phyloP scores from a whole-genome alignment of 192 early-diverging fungal species.

The Linnemannia exigua region DNA sequence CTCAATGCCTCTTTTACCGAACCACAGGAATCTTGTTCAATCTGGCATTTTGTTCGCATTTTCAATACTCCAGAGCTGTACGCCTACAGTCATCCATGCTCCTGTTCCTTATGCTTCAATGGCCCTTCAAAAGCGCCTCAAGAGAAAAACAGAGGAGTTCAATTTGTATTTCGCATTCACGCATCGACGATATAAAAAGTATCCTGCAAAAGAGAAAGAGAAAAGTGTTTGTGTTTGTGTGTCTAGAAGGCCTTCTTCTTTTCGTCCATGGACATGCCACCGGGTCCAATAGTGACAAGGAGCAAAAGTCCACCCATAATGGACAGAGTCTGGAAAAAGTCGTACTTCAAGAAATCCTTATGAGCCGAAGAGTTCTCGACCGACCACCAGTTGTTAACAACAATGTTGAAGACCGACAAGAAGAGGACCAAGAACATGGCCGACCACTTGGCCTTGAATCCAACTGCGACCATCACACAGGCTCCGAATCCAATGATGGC shows the following conservation, averaged over 20 bases:
- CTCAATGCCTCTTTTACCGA: too few relatives aligned
- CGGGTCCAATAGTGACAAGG: constrained; percentile 90
- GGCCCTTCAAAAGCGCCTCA: neutral
- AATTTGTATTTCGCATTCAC: neutral
- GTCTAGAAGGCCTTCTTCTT: constrained; percentile 94
- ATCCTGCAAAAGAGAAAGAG: neutral
- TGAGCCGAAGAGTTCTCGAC: constrained; percentile 82
- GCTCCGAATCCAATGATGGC: constrained; percentile 84
- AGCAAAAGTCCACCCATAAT: constrained; percentile 96
- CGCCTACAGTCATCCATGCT: neutral
- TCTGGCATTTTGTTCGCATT: too few relatives aligned
- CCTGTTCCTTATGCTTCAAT: neutral
- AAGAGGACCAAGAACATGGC: constrained; percentile 93
- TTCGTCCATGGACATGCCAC: constrained; percentile 93
- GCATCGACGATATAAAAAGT: neutral
- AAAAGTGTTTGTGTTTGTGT: too few relatives aligned
- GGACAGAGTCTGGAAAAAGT: constrained; percentile 97
- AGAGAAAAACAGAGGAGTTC: neutral
- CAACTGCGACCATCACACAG: constrained; percentile 95
- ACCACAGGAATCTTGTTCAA: too few relatives aligned
- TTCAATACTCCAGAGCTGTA: too few relatives aligned
- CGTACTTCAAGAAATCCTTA: constrained; percentile 94
- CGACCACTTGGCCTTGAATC: constrained; percentile 97
- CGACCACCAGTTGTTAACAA: constrained; percentile 98
- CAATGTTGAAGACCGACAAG: constrained; percentile 87